Evolutionary conservation across 1,139 yeast genomes (phyloP), one percentile per base, ranked within the genome.

Genomic region (Taphrina wiesneri): DNA sequence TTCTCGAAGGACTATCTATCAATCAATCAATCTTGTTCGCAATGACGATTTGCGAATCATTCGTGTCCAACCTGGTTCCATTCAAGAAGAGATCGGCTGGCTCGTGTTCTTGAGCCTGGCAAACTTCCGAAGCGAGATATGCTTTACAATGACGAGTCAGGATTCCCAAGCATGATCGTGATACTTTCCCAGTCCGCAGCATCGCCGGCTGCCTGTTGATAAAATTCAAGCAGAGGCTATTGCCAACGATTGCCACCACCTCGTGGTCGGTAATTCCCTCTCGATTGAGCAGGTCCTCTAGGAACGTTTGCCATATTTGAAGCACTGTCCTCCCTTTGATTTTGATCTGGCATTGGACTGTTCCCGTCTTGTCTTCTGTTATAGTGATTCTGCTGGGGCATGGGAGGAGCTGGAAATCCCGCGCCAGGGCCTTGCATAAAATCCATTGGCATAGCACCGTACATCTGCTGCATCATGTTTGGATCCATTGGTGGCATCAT

Each of bases 401-500:
- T 30, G 4, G 56, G 56, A 2, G 41, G 45, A 21, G 11, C 28
- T 34, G 41, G 45, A 19, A 54, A 25, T 11, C 17, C 45, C 7
- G 30, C 32, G 11, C 23, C 36, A 39, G 59, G 49, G 2, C 45
- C 43, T 36, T 36, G 59, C 47, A 54, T 39, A 54, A 54, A 54
- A 36, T 54, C 59, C 59, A 54, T 54, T 6, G 46, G 46, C 59
- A 54, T 54, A 13, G 15, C 30, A 25, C 59, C 59, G 39, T 54
- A 54, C 59, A 54, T 54, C 21, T 54, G 59, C 19, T 30, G 45
- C 59, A 54, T 54, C 61, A 65, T 60, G 39, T 39, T 36, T 7
- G 65, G 65, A 13, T 65, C 63, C 67, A 64, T 64, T 11, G 64
- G 64, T 2, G 68, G 63, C 56, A 65, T 65, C 59, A 65, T 61